Conservation (phyloP, 2,329 filamentous ascomycete genomes). For the Xenosphaeropsis pyriputrescens region DNA sequence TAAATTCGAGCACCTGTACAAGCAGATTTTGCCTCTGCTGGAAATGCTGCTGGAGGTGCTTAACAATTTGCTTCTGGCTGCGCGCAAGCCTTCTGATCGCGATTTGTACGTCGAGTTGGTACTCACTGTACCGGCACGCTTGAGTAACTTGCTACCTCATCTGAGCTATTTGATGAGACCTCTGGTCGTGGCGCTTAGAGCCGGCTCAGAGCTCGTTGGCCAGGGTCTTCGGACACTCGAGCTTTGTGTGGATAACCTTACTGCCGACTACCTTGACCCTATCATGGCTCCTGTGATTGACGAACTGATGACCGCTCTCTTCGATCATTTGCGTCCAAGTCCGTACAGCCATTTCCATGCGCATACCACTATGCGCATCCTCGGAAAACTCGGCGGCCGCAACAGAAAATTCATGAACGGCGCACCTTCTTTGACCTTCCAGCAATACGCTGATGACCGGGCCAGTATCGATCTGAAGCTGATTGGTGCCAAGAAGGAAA, state of each 20-base stretch:
- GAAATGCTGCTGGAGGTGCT: conserved; percentile 97
- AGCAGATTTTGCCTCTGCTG: conserved; percentile 87
- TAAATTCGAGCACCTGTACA: conserved; percentile 95
- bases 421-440: conserved; percentile 69
- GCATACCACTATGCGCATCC: conserved; percentile 92
- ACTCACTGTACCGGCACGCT: conserved; percentile 81
- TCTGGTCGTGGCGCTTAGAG: conserved; percentile 84
- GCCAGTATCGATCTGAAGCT: conserved; percentile 81
- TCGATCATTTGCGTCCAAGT: conserved; percentile 85
- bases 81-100: conserved; percentile 76
- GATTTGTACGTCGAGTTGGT: conserved; percentile 97
- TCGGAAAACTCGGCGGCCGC: conserved; percentile 88
- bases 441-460: conserved; percentile 74
- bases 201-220: conserved; percentile 84
- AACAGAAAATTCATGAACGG: conserved; percentile 94
- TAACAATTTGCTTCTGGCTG: conserved; percentile 84
- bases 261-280: conserved; percentile 91
- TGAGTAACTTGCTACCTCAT: conserved; percentile 91
- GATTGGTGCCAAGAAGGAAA: conserved; percentile 77
- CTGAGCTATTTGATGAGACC: conserved; percentile 95
- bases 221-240: conserved; percentile 89
- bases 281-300: conserved; percentile 99
- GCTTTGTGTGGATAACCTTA: conserved; percentile 94
- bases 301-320: conserved; percentile 93
- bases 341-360: conserved; percentile 97